Conservation (phyloP, 1,284 basidiomycete species). For the Ganoderma multipileum region DNA sequence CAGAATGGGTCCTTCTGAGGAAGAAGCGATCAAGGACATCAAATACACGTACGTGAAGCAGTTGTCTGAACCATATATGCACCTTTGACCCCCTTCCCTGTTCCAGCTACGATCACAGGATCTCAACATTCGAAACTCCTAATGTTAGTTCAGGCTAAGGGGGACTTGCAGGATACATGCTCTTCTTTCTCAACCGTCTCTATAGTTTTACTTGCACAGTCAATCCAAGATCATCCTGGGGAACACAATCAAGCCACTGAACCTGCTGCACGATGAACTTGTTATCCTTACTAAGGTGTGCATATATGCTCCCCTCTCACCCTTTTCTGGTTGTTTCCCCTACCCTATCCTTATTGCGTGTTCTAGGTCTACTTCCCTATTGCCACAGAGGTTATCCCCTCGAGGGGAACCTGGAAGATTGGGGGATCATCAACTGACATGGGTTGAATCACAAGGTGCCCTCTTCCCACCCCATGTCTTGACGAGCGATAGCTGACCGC, state of each 20-base stretch:
- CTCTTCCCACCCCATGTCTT: background rate
- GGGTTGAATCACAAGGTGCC: constrained; percentile 42
- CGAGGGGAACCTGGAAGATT: constrained; percentile 11
- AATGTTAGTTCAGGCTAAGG: constrained; percentile 39
- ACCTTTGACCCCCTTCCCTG: background rate
- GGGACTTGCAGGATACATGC: background rate
- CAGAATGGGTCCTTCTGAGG: constrained; percentile 49
- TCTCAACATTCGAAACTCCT: constrained; percentile 60
- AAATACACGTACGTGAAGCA: constrained; percentile 41
- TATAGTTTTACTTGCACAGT: constrained; percentile 53
- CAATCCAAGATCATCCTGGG: constrained; percentile 79
- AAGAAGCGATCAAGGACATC: constrained; percentile 47
- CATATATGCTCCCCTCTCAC: background rate
- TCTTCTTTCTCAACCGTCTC: constrained; percentile 10
- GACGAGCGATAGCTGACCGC: background rate
- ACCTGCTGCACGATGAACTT: constrained; percentile 77
- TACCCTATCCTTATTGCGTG: constrained; percentile 28
- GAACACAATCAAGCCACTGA: constrained; percentile 76
- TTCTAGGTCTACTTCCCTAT: constrained; percentile 51
- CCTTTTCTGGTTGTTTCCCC: background rate
- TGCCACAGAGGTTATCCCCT: background rate
- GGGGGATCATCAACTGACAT: constrained; percentile 43
- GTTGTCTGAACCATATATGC: background rate
- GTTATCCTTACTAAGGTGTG: constrained; percentile 80
- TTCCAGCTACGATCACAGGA: constrained; percentile 45